These are phyloP conservation scores for Musa balbisiana DNA, from an alignment of 202 grass and related monocot species.

Conservation along the genomic window DNA sequence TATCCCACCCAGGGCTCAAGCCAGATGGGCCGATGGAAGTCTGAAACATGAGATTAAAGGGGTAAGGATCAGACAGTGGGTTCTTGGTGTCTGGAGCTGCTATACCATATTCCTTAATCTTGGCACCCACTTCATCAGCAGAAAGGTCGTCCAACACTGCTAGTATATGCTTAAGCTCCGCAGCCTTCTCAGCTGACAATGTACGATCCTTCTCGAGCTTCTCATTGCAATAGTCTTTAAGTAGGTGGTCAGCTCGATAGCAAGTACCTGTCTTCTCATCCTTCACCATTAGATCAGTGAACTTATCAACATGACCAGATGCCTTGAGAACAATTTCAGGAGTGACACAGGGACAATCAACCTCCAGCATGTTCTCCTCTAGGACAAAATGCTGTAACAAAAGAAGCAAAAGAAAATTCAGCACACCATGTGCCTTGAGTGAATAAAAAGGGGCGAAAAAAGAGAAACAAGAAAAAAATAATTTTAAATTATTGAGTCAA, in stretches of 20 bases:
- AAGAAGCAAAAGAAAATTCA: conserved; percentile 22
- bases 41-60: conserved; percentile 90
- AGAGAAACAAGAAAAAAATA: neutral
- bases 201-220: conserved; percentile 68
- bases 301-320: conserved; percentile 94
- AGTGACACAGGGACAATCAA: conserved; percentile 95
- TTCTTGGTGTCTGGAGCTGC: conserved; percentile 59
- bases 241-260: conserved; percentile 90
- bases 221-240: conserved; percentile 92
- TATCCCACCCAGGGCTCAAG: conserved; percentile 48
- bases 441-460: neutral
- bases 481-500: neutral
- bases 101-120: conserved; percentile 62
- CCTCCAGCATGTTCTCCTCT: conserved; percentile 94
- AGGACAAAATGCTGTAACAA: conserved; percentile 88
- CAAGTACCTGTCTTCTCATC: conserved; percentile 92
- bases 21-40: conserved; percentile 78
- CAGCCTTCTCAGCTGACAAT: conserved; percentile 45
- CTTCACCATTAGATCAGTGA: conserved; percentile 97
- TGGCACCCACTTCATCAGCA: conserved; percentile 8
- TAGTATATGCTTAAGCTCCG: conserved; percentile 61
- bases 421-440: neutral
- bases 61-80: conserved; percentile 60
- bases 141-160: conserved; percentile 70
- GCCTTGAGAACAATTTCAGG: conserved; percentile 88